These are phyloP conservation scores for Scedosporium minutisporum DNA, from an alignment of 2,329 filamentous ascomycete species.

Conservation along the genomic window DNA sequence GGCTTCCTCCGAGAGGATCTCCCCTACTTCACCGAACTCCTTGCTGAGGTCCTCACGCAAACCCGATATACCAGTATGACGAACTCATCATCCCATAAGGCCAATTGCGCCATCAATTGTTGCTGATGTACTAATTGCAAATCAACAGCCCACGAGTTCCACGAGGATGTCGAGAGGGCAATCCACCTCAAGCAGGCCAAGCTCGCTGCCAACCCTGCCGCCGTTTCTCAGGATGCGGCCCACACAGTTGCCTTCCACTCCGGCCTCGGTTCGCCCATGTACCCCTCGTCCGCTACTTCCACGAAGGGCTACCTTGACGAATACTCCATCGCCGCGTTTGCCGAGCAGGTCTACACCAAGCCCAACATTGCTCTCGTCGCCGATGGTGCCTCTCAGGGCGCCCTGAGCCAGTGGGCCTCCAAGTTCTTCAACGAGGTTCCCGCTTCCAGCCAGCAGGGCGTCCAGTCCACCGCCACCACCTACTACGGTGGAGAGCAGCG, in stretches of 20 bases:
- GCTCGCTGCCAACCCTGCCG: conserved; percentile 50
- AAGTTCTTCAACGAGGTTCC: conserved; percentile 79
- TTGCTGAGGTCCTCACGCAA: conserved; percentile 80
- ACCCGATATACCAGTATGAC: conserved; percentile 72
- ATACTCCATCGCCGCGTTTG: conserved; percentile 64
- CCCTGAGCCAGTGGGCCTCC: conserved; percentile 80
- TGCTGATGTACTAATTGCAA: conserved; percentile 9
- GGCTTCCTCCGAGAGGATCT: conserved; percentile 94
- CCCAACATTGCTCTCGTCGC: conserved; percentile 84
- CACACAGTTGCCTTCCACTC: conserved; percentile 86
- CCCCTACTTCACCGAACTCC: conserved; percentile 92
- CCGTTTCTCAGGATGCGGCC: conserved; percentile 74
- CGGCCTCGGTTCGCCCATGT: conserved; percentile 73
- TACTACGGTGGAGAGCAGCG: conserved; percentile 96
- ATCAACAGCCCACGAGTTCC: conserved; percentile 69
- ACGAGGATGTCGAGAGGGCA: conserved; percentile 73
- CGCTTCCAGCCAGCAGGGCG: conserved; percentile 34
- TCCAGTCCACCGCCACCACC: conserved; percentile 50
- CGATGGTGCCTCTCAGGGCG: conserved; percentile 69
- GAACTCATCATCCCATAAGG: conserved; percentile 2
- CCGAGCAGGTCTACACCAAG: conserved; percentile 74
- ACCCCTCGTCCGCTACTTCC: conserved; percentile 61
- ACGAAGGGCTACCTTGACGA: conserved; percentile 73
- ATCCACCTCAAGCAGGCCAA: conserved; percentile 71
- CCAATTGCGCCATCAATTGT: not conserved